Base-by-base conservation (phyloP, 1,284 basidiomycete genomes). In the Puccinia coronata region DNA sequence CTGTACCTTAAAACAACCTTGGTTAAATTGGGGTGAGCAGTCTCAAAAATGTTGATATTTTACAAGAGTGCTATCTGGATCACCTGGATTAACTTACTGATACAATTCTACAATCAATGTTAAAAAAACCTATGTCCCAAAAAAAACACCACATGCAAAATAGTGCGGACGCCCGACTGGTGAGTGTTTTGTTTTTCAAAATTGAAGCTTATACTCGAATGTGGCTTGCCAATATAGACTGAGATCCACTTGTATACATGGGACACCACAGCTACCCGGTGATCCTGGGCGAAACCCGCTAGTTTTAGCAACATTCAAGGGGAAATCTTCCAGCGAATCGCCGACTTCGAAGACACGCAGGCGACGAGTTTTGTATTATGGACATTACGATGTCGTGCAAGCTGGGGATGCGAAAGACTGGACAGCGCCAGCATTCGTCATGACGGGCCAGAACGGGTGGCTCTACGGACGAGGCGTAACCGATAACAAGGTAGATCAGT, bases 371-470 rank as follows among this genome's bases (percentile, higher is more conserved):
- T 88, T 97, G 18, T 95, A 96, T 86, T 98, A 97, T 83, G 95
- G 94, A 89, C 95, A 98, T 85, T 98, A 97, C 87, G 95, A 98
- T 84, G 93, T 97, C 34, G 94, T 97, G 69, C 88, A 92, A 0
- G 94, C 93, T 0, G 91, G 63, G 18, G 80, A 90, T 0, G 86
- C 88, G 3, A 88, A 90, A 16, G 90, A 91, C 34, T 98, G 95
- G 96, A 87, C 89, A n/a, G 91, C 92, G 8, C 91, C 93, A 82
- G 96, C 96, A 0, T 99, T 95, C 87, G 89, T 88, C 8, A 87
- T 98, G 81, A 90, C 90, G 0, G 95, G 95, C 0, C 89, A 91
- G 14, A 94, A 98, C 84, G 96, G 96, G 0, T 96, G 95, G 85
- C 88, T 98, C 0, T 98, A 98, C 85, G 96, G 95, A 1, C 91